A percentile compares a stretch with the other conserved stretches of the same genome.
These are phyloP conservation scores for Puccinia polysora DNA, from an alignment of 1,284 basidiomycete genomes.

Conservation along the genomic window DNA sequence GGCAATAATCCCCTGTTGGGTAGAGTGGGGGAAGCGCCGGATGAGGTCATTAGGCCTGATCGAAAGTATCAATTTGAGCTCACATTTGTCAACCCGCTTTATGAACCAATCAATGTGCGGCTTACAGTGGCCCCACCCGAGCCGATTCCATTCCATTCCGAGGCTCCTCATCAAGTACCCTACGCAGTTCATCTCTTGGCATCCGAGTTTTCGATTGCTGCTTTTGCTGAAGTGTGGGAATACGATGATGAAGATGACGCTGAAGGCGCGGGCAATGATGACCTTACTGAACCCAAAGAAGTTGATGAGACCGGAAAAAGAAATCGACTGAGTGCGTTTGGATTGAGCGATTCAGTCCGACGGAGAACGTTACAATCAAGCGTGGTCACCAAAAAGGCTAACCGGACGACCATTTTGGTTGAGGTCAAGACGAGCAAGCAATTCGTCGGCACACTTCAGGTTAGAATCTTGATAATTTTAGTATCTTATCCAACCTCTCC, in stretches of 20 bases:
- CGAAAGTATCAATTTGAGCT: conserved; percentile 79
- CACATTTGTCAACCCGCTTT: conserved; percentile 83
- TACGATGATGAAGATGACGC: conserved; percentile 61
- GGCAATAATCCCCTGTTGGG: conserved; percentile 40
- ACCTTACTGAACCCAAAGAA: conserved; percentile 52
- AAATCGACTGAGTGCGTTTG: conserved; percentile 60
- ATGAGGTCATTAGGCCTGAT: conserved; percentile 62
- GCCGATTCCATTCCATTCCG: conserved; percentile 52
- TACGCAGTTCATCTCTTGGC: conserved; percentile 73
- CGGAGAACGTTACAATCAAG: conserved; percentile 24
- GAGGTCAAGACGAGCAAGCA: conserved; percentile 74
- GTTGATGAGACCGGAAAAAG: conserved; percentile 58
- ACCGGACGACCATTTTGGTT: conserved; percentile 75
- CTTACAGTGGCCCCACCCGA: conserved; percentile 64
- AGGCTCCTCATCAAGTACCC: conserved; percentile 54
- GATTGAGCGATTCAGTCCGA: conserved; percentile 27
- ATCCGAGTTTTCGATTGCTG: conserved; percentile 70
- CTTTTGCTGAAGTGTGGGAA: conserved; percentile 90
- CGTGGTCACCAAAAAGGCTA: conserved; percentile 75
- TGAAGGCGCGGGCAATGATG: conserved; percentile 73
- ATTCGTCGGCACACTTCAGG: conserved; percentile 68
- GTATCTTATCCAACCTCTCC: too few species aligned
- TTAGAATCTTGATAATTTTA: conserved; percentile 53
- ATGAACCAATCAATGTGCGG: conserved; percentile 84
- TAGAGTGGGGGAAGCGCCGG: conserved; percentile 47